Evolutionary conservation across 805 yeast species (phyloP).

Genomic region (Wickerhamomyces pijperi): DNA sequence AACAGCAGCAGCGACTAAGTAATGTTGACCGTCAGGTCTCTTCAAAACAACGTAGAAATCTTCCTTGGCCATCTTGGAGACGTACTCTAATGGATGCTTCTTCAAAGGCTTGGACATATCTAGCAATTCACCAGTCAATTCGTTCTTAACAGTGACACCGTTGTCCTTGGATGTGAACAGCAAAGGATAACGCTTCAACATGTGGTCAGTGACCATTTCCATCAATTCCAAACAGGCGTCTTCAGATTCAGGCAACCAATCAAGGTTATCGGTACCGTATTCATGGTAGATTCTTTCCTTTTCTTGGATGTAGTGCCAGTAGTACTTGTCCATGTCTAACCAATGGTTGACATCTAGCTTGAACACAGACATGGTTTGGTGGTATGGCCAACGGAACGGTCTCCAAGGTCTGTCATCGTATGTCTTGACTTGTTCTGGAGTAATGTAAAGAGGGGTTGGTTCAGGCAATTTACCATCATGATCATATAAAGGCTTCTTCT

Average conservation of each 20-base stretch:
- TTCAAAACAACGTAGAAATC: conserved; percentile 58
- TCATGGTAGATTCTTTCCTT: conserved; percentile 45
- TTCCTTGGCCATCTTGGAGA: conserved; percentile 63
- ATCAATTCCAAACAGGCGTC: conserved; percentile 53
- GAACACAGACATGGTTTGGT: conserved; percentile 68
- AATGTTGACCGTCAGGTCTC: conserved; percentile 45
- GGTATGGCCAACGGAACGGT: conserved; percentile 73
- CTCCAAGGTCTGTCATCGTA: conserved; percentile 76
- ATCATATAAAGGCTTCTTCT: background rate
- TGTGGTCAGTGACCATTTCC: conserved; percentile 49
- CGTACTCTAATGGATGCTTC: conserved; percentile 52
- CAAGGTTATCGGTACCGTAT: conserved; percentile 52
- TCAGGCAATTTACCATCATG: conserved; percentile 10
- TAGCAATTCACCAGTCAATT: conserved; percentile 48
- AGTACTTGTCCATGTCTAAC: conserved; percentile 73
- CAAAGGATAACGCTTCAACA: conserved; percentile 52
- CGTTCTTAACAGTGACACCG: conserved; percentile 47
- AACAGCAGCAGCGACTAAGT: conserved; percentile 62
- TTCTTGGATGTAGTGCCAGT: conserved; percentile 54
- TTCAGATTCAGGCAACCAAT: conserved; percentile 53
- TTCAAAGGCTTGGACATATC: conserved; percentile 51
- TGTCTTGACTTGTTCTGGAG: conserved; percentile 53
- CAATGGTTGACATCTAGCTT: conserved; percentile 65
- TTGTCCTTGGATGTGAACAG: conserved; percentile 38
- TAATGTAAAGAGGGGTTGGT: conserved; percentile 50